Evolutionary conservation across 164 flowering plant species (phyloP).

Genomic region (Hamamelis virginiana): DNA sequence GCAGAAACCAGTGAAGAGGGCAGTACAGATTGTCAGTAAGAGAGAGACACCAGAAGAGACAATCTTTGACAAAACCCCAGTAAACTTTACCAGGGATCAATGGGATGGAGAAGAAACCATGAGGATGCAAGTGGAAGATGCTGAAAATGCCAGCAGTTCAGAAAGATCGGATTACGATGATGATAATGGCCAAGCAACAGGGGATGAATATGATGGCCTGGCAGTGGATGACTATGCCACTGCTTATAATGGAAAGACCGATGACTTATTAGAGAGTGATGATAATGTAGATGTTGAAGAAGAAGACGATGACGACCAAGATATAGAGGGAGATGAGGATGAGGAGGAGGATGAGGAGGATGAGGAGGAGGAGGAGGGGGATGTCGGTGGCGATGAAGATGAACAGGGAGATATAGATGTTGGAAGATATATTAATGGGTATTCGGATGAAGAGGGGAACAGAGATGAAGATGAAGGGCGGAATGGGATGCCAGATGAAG

Average conservation of each 20-base stretch:
- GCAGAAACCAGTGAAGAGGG: slow-evolving; percentile 38
- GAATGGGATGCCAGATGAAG: slow-evolving; percentile 41
- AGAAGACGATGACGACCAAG: slow-evolving; percentile 9
- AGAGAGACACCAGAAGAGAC: slow-evolving; percentile 14
- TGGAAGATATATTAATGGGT: slow-evolving; percentile 29
- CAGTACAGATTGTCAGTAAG: slow-evolving; percentile 7
- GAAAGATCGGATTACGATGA: slow-evolving; percentile 50
- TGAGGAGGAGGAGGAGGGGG: slow-evolving; percentile 18
- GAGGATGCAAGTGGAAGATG: slow-evolving; percentile 27
- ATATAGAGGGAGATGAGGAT: slow-evolving; percentile 5
- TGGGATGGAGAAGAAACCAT: slow-evolving; percentile 38
- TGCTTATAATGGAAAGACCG: slow-evolving; percentile 26
- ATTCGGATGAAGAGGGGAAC: slow-evolving; percentile 34
- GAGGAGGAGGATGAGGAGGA: slow-evolving; percentile 20
- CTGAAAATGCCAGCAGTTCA: slow-evolving; percentile 39
- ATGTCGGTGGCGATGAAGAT: slow-evolving; percentile 17
- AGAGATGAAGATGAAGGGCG: slow-evolving; percentile 27
- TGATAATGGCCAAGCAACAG: slow-evolving; percentile 47
- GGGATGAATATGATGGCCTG: slow-evolving; percentile 47
- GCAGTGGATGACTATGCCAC: slow-evolving; percentile 25
- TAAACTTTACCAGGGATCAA: slow-evolving; percentile 22
- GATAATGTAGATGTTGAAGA: slow-evolving; percentile 36
- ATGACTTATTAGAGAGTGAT: slow-evolving; percentile 30
- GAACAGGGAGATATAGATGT: slow-evolving; percentile 25
- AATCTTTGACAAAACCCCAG: slow-evolving; percentile 16